Percentiles rank a stretch among this genome's conserved stretches.
These are phyloP conservation scores for Metarhizium rileyi DNA, from an alignment of 2,329 filamentous ascomycete genomes.

Conservation along the genomic window DNA sequence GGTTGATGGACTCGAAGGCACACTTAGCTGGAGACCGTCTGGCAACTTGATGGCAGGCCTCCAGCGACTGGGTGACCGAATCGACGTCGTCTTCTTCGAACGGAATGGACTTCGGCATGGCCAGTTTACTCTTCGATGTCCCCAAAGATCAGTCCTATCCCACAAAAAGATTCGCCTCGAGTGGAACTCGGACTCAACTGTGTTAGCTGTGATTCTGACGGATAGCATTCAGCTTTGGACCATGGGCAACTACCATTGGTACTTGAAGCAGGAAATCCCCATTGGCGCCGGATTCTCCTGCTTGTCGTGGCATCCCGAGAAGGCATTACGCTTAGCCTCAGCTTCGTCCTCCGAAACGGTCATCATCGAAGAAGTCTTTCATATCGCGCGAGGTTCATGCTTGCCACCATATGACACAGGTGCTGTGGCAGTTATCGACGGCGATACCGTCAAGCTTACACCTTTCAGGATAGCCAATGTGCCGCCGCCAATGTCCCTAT, in stretches of 20 bases:
- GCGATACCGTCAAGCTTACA: slow-evolving; percentile 68
- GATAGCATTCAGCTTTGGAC: slow-evolving; percentile 89
- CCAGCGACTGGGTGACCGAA: slow-evolving; percentile 57
- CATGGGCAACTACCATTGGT: slow-evolving; percentile 96
- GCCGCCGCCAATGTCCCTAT: slow-evolving; percentile 85
- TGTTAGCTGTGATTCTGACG: slow-evolving; percentile 69
- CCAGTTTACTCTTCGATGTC: slow-evolving; percentile 69
- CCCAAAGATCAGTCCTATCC: slow-evolving; percentile 45
- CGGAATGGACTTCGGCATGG: slow-evolving; percentile 95
- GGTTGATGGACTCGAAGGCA: slow-evolving; percentile 79
- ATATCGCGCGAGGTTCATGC: slow-evolving; percentile 59
- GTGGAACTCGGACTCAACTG: slow-evolving; percentile 91
- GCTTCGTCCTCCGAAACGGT: slow-evolving; percentile 41
- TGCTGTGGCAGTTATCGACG: slow-evolving; percentile 76
- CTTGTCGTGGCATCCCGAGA: slow-evolving; percentile 79
- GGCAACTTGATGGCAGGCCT: slow-evolving; percentile 87
- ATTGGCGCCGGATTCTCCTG: slow-evolving; percentile 24
- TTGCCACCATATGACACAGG: slow-evolving; percentile 67
- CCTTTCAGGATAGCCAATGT: slow-evolving; percentile 76
- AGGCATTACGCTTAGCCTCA: slow-evolving; percentile 57
- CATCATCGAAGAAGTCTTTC: slow-evolving; percentile 57
- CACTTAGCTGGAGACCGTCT: slow-evolving; percentile 82
- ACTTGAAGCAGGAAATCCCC: slow-evolving; percentile 81
- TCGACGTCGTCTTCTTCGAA: slow-evolving; percentile 91
- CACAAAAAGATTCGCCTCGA: slow-evolving; percentile 54